phyloP scores from a whole-genome alignment of 2,329 filamentous ascomycete genomes.

The Ophiostoma quercus region DNA sequence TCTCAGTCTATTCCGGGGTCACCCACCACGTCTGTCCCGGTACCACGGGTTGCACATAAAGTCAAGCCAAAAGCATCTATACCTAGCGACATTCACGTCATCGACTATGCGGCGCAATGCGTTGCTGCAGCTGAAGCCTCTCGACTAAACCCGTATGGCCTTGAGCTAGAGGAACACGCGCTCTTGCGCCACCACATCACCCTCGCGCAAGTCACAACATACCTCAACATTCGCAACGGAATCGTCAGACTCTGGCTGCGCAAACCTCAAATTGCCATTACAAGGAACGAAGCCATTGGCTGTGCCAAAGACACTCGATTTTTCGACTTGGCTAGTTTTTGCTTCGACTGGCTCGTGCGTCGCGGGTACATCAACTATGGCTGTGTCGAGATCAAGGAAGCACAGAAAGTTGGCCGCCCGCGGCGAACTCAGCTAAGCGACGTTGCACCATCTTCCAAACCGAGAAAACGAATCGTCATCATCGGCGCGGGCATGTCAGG shows the following conservation, averaged over 20 bases:
- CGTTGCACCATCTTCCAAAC: background rate
- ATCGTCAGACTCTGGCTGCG: constrained; percentile 85
- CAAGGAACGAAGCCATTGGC: constrained; percentile 78
- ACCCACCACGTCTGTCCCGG: background rate
- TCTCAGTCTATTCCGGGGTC: background rate
- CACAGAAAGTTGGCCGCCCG: background rate
- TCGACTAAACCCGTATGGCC: constrained; percentile 78
- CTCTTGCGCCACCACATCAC: constrained; percentile 77
- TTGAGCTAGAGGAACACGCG: constrained; percentile 79
- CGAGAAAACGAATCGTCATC: constrained; percentile 71
- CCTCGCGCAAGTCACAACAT: constrained; percentile 84
- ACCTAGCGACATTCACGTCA: constrained; percentile 63
- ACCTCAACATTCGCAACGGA: constrained; percentile 92
- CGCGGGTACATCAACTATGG: constrained; percentile 96
- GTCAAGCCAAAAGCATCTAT: constrained; percentile 77
- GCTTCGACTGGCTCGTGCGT: constrained; percentile 86
- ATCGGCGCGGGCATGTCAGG: constrained; percentile 94
- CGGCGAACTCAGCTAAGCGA: constrained; percentile 18
- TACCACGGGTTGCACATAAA: constrained; percentile 37
- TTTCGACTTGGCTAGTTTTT: constrained; percentile 82
- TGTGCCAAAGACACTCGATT: constrained; percentile 83
- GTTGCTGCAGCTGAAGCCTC: constrained; percentile 85
- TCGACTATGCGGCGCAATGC: constrained; percentile 86
- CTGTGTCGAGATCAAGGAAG: constrained; percentile 57
- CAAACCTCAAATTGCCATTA: constrained; percentile 78